Evolutionary conservation across 1,284 basidiomycete species (phyloP), one percentile per base, ranked within the genome.

Genomic region (Naganishia albida): DNA sequence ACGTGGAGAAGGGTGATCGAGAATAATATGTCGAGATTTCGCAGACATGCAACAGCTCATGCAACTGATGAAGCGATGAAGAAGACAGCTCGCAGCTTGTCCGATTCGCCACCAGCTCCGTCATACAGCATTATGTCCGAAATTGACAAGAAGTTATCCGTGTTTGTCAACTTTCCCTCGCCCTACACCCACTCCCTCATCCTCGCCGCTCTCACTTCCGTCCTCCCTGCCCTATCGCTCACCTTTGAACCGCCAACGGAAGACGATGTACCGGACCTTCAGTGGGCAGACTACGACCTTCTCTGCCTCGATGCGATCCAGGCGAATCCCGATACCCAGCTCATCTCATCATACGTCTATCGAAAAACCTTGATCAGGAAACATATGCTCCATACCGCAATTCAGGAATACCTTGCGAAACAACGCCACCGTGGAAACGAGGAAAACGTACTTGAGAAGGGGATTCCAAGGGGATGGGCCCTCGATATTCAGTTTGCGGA

Each of bases 351-450:
- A 51, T 96, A 95, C 74, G 87, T 87, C 16, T 93, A 96, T 75
- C 86, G 93, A 62, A 95, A 97, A 76, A 88, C 89, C 28, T 83
- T 99, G 50, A 99, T 98, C 70, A 85, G 96, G 64, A 99, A 99
- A 77, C 93, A 98, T 74, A 93, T 89, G 76, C 83, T 99, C 2
- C 88, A 93, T 26, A 84, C 86, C 42, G 88, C 87, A 51, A 84
- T 95, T 20, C 85, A 85, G 23, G 84, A 86, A 40, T 92, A 91
- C 77, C 74, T 88, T 60, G 85, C 83, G 51, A 96, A 97, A 78
- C 82, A 86, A 67, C 83, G 56, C 10, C 73, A 78, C 66, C 68
- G 78, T 0, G 57, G 52, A 12, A 48, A 44, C 26, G 20, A 15
- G 13, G 86, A 0, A 70, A 80, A 7, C 87, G 87, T 48, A 56